These are phyloP conservation scores for Wickerhamomyces subpelliculosus DNA, from an alignment of 805 yeast genomes.

Conservation along the genomic window DNA sequence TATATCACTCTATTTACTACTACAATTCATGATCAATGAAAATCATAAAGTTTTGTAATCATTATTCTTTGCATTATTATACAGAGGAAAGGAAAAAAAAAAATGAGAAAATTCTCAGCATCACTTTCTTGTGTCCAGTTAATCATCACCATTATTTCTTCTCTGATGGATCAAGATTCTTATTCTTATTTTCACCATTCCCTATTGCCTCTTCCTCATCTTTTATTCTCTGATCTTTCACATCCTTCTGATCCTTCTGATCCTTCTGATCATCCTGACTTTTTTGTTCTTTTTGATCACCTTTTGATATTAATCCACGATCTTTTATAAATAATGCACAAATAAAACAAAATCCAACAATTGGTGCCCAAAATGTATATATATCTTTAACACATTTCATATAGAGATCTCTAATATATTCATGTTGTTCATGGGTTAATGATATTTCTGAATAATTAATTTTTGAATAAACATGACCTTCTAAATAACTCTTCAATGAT, in stretches of 20 bases:
- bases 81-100: too few species aligned
- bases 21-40: too few species aligned
- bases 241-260: neutral
- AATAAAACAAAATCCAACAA: conserved; percentile 9
- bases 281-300: neutral
- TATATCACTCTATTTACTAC: too few species aligned
- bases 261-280: neutral
- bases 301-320: conserved; percentile 7
- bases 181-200: neutral
- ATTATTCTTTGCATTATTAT: too few species aligned
- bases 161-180: too few species aligned
- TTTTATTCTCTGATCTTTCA: neutral
- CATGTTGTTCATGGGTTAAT: conserved; percentile 5
- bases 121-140: too few species aligned
- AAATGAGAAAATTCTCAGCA: too few species aligned
- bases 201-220: neutral
- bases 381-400: conserved; percentile 12
- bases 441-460: conserved; percentile 5
- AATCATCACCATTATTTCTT: too few species aligned
- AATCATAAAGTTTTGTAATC: too few species aligned
- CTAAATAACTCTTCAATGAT: conserved; percentile 5
- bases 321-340: conserved; percentile 11
- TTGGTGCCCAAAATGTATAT: conserved; percentile 15
- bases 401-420: conserved; percentile 10
- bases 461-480: conserved; percentile 13